Evolutionary conservation across 106 monocot species (phyloP), one percentile per base, ranked within the genome.

Genomic region (Dendrobium huoshanense): DNA sequence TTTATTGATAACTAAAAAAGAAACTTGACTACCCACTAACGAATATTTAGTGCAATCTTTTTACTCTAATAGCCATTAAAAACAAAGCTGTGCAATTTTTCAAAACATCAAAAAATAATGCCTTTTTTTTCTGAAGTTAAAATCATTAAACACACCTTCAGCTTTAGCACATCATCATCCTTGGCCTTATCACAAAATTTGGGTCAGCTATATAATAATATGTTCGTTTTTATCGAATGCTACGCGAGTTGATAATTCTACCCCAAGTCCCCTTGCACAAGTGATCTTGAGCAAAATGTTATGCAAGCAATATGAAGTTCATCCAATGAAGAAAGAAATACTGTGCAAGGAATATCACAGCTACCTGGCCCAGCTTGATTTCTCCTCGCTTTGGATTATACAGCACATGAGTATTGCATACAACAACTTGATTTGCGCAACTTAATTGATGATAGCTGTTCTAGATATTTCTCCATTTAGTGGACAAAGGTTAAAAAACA

Each of bases 351-450:
- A 76, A 45, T 48, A 77, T 47, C 11, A 37, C 4, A 81, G 17
- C 40, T 86, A 99, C 98, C 95, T 99, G 98, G 54, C 92, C 98
- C 80, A 99, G 87, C 72, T 99, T 99, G 76, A 99, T 89, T 79
- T 99, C 98, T 74, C 98, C 98, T 82, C 98, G 86, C 77, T 90
- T 99, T 64, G 98, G 95, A 88, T 99, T 99, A 87, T 88, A 99
- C 72, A 99, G 91, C 75, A 99, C 93, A 88, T 99, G 98, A 84
- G 90, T 91, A 79, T 99, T 99, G 80, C 98, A 99, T 10, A 99
- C 80, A 75, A 99, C 89, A 81, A 99, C 77, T 80, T 80, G 88
- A 77, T 91, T 92, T 77, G 78, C 84, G 77, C 80, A 78, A 48
- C 65, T 83, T 47, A 85, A 75, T n/a, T 79, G 43, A 81, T 41